Base-by-base conservation (phyloP, 306 rosid species). In the Cucumis cinereus region DNA sequence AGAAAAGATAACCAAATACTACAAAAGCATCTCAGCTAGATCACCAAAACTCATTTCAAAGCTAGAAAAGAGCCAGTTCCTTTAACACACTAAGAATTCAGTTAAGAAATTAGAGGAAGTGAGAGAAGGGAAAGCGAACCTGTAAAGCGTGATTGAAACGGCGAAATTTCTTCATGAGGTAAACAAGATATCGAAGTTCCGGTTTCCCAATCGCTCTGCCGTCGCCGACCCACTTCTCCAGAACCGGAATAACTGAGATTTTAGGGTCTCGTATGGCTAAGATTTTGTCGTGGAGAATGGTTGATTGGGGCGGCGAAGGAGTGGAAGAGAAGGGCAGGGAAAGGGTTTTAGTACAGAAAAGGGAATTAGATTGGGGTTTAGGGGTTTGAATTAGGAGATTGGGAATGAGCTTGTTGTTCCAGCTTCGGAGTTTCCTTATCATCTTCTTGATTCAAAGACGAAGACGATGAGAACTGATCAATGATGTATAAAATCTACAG, bases 131-230 rank as follows among this genome's bases (percentile, higher is more conserved):
- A 55, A 77, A 41, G 28, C 9, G 5, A 67, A 83, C 86, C 82
- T 83, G 63, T 41, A 83, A 76, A 67, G 86, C 86, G 84, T 83
- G 86, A 62, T 80, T 35, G 73, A 64, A 83, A 53, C 86, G 84
- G 35, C 69, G 75, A 56, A 57, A 83, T 70, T 38, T 68, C 77
- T 76, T 80, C 82, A 80, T 61, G 71, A 76, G 77, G 19, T 60
- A 76, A 60, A 83, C 86, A 35, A 80, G 79, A 9, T 59, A 80
- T 23, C 56, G 81, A 23, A 83, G 82, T 61, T 83, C 38, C 0
- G 22, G 58, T 49, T 49, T 63, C 14, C 60, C 53, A 52, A 83
- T 63, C 3, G 77, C 62, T 49, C 82, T 43, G 53, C 84, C 81
- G 17, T 83, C 79, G 15, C 23, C 20, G 77, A 77, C 82, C 86